Base-by-base conservation (phyloP, 495 filamentous ascomycete species). In the Penicillium verhagenii region DNA sequence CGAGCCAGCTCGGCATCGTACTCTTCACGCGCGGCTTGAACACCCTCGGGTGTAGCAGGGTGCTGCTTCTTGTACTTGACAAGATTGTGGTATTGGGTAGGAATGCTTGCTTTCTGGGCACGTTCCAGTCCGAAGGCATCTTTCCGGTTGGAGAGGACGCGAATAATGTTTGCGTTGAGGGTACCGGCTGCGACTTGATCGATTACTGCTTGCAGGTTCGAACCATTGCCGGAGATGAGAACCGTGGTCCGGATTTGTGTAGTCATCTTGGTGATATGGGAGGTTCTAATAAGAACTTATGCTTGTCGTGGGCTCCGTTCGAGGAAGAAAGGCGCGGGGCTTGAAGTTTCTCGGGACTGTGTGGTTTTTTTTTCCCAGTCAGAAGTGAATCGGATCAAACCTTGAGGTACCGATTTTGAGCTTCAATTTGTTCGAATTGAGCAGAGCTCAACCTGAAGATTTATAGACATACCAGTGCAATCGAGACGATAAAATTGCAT, bases 191-290 rank as follows among this genome's bases (percentile, higher is more conserved):
- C 69, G 43, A 81, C 74, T 44, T 87, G 86, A 70, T 96, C 87
- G 63, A 96, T 94, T 35, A 96, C 80, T 28, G 91, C 91, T 76
- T 96, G 91, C 21, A 97, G 84, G 66, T 97, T 97, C 45, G 89
- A 83, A 57, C 93, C 93, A 58, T 80, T 85, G 65, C 89, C 92
- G 52, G 86, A 92, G 48, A 91, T 89, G 51, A 90, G 79, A 50
- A 89, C 79, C 35, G 83, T 83, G 40, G 86, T 68, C 26, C 75
- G 76, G 37, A 73, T 70, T 33, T 69, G 67, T 3, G 60, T 25
- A 19, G 60, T 14, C 72, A 75, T 77, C 42, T 37, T 63, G 56
- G 18, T 8, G 37, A 48, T 35, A 35, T 47, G 18, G 16, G 3
- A 48, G 2, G n/a, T 35, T 33, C 18, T 4, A 26, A 19, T 29